These are phyloP conservation scores for Macrotyloma uniflorum DNA, from an alignment of 306 rosid genomes.

Conservation along the genomic window DNA sequence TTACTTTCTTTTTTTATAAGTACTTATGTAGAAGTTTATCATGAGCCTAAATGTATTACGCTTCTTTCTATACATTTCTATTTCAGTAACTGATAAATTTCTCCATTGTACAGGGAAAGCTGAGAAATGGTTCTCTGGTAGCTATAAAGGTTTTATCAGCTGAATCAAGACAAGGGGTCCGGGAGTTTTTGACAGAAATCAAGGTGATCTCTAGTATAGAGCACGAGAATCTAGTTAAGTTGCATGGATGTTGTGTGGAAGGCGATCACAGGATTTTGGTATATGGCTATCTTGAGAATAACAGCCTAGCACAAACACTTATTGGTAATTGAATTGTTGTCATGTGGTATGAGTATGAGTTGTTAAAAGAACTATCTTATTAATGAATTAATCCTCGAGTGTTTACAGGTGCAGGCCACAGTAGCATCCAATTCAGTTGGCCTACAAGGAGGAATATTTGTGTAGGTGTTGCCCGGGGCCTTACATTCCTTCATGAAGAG, in stretches of 20 bases:
- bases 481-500: slow-evolving; percentile 72
- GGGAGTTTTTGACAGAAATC: slow-evolving; percentile 84
- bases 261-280: slow-evolving; percentile 74
- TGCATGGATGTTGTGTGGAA: slow-evolving; percentile 82
- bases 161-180: slow-evolving; percentile 67
- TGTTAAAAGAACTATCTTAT: not conserved
- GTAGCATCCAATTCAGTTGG: slow-evolving; percentile 68
- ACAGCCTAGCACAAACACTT: slow-evolving; percentile 77
- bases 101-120: slow-evolving; percentile 53
- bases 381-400: slow-evolving; percentile 38
- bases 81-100: slow-evolving; percentile 13
- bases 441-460: slow-evolving; percentile 56
- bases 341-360: slow-evolving; percentile 5
- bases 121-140: slow-evolving; percentile 58
- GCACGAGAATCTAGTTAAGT: slow-evolving; percentile 80
- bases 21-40: not conserved
- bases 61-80: not conserved
- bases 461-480: slow-evolving; percentile 80
- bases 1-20: not conserved
- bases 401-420: slow-evolving; percentile 54
- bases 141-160: slow-evolving; percentile 80
- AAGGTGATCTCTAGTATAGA: slow-evolving; percentile 68
- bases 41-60: not conserved
- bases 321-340: slow-evolving; percentile 51
- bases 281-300: slow-evolving; percentile 84